Conservation (phyloP, 2,329 filamentous ascomycete genomes). For the Ophioceras dolichostomum region DNA sequence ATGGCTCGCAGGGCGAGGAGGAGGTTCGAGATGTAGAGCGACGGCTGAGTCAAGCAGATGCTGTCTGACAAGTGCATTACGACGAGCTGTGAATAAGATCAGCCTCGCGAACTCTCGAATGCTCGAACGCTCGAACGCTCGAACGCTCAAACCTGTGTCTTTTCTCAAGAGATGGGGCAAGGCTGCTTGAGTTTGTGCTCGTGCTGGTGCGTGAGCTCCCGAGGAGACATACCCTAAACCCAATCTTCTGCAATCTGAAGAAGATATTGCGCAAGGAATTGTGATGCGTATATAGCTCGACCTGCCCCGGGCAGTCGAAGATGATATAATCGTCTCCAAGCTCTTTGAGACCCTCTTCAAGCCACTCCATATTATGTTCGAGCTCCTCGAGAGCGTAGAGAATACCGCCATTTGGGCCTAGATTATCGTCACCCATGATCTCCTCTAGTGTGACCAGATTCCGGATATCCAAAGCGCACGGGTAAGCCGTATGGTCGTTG, state of each 20-base stretch:
- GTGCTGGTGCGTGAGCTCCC: too few relatives aligned
- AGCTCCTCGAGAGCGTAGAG: slow-evolving; percentile 92
- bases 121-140: too few relatives aligned
- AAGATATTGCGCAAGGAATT: slow-evolving; percentile 86
- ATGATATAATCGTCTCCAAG: slow-evolving; percentile 84
- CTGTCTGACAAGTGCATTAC: slow-evolving; percentile 90
- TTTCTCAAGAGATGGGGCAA: too few relatives aligned
- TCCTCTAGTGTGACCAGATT: slow-evolving; percentile 83
- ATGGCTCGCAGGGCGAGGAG: slow-evolving; percentile 89
- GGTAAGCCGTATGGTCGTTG: slow-evolving; percentile 85
- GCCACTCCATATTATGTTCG: slow-evolving; percentile 87
- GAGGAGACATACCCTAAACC: slow-evolving; percentile 76
- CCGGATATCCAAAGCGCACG: slow-evolving; percentile 81
- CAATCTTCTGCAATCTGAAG: slow-evolving; percentile 77
- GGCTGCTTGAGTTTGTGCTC: too few relatives aligned
- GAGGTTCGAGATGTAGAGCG: slow-evolving; percentile 87
- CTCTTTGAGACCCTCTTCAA: slow-evolving; percentile 67
- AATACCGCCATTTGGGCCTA: slow-evolving; percentile 87
- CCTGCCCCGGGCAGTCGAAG: slow-evolving; percentile 94
- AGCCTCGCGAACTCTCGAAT: too few relatives aligned
- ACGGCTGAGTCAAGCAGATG: slow-evolving; percentile 84
- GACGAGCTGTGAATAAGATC: slow-evolving; percentile 72
- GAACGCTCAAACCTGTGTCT: too few relatives aligned
- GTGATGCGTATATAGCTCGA: slow-evolving; percentile 95
- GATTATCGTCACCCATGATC: slow-evolving; percentile 80